Percentiles rank a stretch among this genome's conserved stretches.
These are phyloP conservation scores for Tieghemostelium lacteum DNA, from an alignment of 78 protist genomes.

Conservation along the genomic window DNA sequence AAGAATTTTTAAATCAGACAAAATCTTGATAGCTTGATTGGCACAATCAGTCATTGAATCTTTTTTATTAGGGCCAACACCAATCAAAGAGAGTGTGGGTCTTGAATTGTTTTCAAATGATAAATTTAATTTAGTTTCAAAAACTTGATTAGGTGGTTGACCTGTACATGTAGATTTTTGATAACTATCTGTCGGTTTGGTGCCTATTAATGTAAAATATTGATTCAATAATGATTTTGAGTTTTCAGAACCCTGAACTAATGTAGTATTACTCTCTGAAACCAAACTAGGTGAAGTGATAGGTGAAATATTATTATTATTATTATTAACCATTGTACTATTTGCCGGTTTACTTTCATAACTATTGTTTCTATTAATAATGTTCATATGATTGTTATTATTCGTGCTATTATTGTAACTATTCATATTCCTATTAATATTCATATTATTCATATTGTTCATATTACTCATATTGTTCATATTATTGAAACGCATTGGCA, in stretches of 20 bases:
- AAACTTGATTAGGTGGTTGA: conserved; percentile 18
- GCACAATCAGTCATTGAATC: conserved; percentile 12
- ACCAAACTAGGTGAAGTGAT: not conserved
- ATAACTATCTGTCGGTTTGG: conserved; percentile 16
- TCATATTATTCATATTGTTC: too few species aligned
- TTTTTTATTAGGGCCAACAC: conserved; percentile 5
- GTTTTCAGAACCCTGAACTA: not conserved
- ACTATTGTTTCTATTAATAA: not conserved
- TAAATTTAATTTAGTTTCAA: conserved; percentile 11
- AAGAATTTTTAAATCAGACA: not conserved
- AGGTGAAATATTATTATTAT: conserved; percentile 10
- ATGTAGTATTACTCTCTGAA: not conserved
- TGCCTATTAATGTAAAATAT: conserved; percentile 11
- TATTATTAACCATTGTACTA: not conserved
- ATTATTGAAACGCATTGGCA: too few species aligned
- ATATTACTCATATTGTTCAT: too few species aligned
- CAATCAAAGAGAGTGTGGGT: not conserved
- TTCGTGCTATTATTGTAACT: not conserved
- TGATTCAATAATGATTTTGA: conserved; percentile 19
- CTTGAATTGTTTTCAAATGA: not conserved
- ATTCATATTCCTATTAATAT: not conserved
- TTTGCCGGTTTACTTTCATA: not conserved
- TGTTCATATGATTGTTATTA: not conserved
- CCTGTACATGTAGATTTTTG: not conserved
- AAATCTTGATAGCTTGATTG: not conserved